Evolutionary conservation across 345 rosid species (phyloP).

Genomic region (Raphanus sativus): DNA sequence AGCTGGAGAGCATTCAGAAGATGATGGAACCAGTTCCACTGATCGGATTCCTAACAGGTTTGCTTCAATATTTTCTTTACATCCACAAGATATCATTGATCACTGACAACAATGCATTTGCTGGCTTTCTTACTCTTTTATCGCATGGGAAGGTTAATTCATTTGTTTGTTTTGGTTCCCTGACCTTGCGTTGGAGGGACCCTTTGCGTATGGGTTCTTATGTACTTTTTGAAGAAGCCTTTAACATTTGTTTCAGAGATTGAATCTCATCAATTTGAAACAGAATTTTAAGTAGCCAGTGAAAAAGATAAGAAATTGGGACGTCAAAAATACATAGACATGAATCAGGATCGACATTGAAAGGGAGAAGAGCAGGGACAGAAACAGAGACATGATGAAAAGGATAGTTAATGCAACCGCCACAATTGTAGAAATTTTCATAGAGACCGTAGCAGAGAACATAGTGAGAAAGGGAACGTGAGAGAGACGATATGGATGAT

Average conservation of each 20-base stretch:
- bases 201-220: not conserved
- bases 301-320: not conserved
- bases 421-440: no score
- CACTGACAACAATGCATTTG: no score
- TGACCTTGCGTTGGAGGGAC: not conserved
- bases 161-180: not conserved
- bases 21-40: constrained; percentile 65
- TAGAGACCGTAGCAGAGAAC: not conserved
- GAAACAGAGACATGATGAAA: not conserved
- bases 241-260: not conserved
- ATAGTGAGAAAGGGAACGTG: not conserved
- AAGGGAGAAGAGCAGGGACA: not conserved
- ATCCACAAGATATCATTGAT: not conserved
- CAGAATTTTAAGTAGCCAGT: not conserved
- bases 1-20: constrained; percentile 65
- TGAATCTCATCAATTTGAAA: not conserved
- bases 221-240: not conserved
- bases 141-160: not conserved
- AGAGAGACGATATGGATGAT: not conserved
- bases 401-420: not conserved
- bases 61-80: not conserved
- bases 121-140: not conserved
- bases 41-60: constrained; percentile 72
- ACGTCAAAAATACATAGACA: not conserved
- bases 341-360: not conserved